Conservation (phyloP, 1,284 basidiomycete genomes). For the Malassezia arunalokei region DNA sequence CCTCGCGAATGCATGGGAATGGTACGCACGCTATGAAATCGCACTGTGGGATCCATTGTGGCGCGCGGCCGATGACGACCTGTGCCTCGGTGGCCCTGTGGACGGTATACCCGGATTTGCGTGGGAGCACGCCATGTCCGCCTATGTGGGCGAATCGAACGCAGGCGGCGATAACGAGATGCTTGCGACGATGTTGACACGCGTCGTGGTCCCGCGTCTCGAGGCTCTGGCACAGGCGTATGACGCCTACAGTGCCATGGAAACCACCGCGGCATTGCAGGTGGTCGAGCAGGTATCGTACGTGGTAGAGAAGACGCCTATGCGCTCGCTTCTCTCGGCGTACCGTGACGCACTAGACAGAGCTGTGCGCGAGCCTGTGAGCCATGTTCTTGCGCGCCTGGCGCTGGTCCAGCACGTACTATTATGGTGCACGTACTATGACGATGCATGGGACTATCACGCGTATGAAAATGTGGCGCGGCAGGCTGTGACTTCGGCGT, state of each 20-base stretch:
- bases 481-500: too few species aligned
- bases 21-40: constrained; percentile 30
- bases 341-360: constrained; percentile 7
- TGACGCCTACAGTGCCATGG: constrained; percentile 19
- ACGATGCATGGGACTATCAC: too few species aligned
- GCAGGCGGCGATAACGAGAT: constrained; percentile 31
- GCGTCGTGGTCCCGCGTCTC: constrained; percentile 23
- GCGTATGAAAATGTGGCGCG: too few species aligned
- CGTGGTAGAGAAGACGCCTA: constrained; percentile 16
- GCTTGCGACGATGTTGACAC: constrained; percentile 19
- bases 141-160: constrained; percentile 1
- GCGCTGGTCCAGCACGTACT: not conserved
- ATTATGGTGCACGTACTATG: not conserved
- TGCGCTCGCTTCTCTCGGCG: constrained; percentile 14
- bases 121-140: constrained; percentile 11
- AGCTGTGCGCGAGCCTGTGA: not conserved
- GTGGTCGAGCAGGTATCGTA: constrained; percentile 20
- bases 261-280: constrained; percentile 18
- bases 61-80: not conserved
- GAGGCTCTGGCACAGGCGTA: constrained; percentile 18
- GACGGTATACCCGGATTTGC: constrained; percentile 3
- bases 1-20: constrained; percentile 34
- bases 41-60: constrained; percentile 21
- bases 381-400: constrained; percentile 1
- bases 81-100: not conserved